These are phyloP conservation scores for Fusarium domesticum DNA, from an alignment of 2,329 filamentous ascomycete genomes.

Conservation along the genomic window DNA sequence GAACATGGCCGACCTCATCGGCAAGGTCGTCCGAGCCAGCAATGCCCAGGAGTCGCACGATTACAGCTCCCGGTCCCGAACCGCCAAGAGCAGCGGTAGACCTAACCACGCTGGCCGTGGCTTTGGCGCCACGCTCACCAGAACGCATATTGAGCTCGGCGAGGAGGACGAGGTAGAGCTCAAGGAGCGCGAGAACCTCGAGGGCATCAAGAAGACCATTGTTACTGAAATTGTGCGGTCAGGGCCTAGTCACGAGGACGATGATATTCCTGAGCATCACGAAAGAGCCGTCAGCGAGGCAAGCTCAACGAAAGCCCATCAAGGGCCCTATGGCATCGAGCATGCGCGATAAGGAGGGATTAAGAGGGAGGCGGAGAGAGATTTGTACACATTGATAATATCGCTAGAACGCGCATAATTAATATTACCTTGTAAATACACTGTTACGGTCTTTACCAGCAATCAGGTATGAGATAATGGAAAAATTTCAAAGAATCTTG, in stretches of 20 bases:
- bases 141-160: conserved; percentile 28
- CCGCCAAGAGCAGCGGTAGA: conserved; percentile 10
- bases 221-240: conserved; percentile 19
- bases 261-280: conserved; percentile 25
- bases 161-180: conserved; percentile 27
- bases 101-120: conserved; percentile 12
- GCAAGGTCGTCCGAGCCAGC: conserved; percentile 22
- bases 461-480: too few species aligned
- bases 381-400: too few species aligned
- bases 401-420: not conserved
- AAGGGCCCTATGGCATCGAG: conserved; percentile 22
- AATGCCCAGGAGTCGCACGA: conserved; percentile 13
- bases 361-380: not conserved
- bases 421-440: too few species aligned
- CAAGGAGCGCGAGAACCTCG: conserved; percentile 22
- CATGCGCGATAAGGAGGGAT: conserved; percentile 10
- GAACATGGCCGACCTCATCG: conserved; percentile 27
- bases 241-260: conserved; percentile 13
- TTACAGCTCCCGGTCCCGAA: conserved; percentile 22
- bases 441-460: too few species aligned
- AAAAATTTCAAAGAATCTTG: too few species aligned
- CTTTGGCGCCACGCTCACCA: conserved; percentile 17
- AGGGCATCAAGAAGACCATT: conserved; percentile 25
- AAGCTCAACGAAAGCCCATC: conserved; percentile 21
- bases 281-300: conserved; percentile 28